Evolutionary conservation across 2,329 filamentous ascomycete genomes (phyloP).

Genomic region (Calonectria hongkongensis): DNA sequence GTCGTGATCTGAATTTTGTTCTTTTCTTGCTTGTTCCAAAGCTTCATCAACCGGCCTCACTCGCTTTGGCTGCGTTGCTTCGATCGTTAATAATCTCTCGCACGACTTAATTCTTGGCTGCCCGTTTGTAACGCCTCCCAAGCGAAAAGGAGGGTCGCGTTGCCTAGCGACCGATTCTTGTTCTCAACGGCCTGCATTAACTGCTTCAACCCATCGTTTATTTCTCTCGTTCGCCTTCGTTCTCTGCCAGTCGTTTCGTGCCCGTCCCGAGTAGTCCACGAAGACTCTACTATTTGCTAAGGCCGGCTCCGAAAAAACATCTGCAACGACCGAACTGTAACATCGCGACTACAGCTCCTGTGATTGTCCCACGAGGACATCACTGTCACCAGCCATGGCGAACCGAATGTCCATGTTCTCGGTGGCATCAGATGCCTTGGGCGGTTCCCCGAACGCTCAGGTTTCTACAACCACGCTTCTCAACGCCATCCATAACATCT

Average conservation of each 20-base stretch:
- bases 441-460: conserved; percentile 82
- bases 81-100: conserved; percentile 60
- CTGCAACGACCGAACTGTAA: conserved; percentile 40
- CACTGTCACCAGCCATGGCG: conserved; percentile 68
- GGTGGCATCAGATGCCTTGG: conserved; percentile 77
- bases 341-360: conserved; percentile 48
- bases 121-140: conserved; percentile 44
- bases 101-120: conserved; percentile 38
- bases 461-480: conserved; percentile 95
- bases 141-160: conserved; percentile 56
- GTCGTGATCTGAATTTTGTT: conserved; percentile 47
- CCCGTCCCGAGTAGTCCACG: conserved; percentile 29
- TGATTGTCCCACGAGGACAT: conserved; percentile 64
- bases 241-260: conserved; percentile 41
- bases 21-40: conserved; percentile 48
- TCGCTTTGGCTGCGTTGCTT: conserved; percentile 73
- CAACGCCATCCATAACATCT: conserved; percentile 93
- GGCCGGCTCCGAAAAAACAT: conserved; percentile 39
- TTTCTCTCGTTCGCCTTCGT: conserved; percentile 45
- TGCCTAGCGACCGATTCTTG: conserved; percentile 54
- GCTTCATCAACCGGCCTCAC: conserved; percentile 67
- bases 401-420: conserved; percentile 83
- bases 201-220: conserved; percentile 37
- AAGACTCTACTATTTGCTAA: conserved; percentile 35
- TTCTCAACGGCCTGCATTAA: conserved; percentile 44